Evolutionary conservation across 2,329 filamentous ascomycete species (phyloP).

Genomic region (Aspergillus unguis): DNA sequence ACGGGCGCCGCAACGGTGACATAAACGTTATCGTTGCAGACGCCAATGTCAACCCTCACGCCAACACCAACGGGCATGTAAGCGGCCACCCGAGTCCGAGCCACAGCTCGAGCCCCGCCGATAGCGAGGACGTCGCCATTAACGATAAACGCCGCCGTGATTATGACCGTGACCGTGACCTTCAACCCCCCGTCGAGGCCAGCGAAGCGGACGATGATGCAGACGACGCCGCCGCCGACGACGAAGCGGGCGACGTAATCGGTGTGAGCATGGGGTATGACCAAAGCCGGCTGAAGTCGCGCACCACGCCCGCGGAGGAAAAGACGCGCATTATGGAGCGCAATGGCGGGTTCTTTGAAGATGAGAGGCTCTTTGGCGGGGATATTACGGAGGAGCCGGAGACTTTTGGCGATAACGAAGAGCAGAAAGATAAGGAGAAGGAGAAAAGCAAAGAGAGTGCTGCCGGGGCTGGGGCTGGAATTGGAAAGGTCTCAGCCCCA

Average conservation of each 20-base stretch:
- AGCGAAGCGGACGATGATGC: slow-evolving; percentile 12
- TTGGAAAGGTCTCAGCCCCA: too few species aligned
- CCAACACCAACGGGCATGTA: neutral
- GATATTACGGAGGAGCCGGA: slow-evolving; percentile 36
- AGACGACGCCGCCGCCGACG: slow-evolving; percentile 31
- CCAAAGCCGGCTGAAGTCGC: slow-evolving; percentile 56
- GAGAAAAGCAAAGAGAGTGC: slow-evolving; percentile 1
- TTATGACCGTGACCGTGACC: too few species aligned
- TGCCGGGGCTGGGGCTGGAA: neutral
- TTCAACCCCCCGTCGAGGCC: too few species aligned
- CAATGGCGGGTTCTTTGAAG: slow-evolving; percentile 48
- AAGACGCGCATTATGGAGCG: slow-evolving; percentile 56
- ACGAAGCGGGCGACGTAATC: slow-evolving; percentile 43
- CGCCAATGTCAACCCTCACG: neutral
- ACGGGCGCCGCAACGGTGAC: too few species aligned
- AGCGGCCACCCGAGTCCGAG: too few species aligned
- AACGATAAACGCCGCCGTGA: too few species aligned
- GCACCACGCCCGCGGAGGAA: slow-evolving; percentile 56
- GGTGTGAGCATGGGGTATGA: slow-evolving; percentile 58
- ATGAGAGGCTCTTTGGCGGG: slow-evolving; percentile 27
- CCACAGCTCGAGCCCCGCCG: slow-evolving; percentile 18
- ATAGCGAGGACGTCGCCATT: slow-evolving; percentile 27
- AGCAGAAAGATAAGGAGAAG: neutral
- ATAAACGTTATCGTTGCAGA: neutral
- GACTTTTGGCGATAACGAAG: slow-evolving; percentile 6